phyloP scores from a whole-genome alignment of 2,329 filamentous ascomycete genomes.

The Coniosporium uncinatum region DNA sequence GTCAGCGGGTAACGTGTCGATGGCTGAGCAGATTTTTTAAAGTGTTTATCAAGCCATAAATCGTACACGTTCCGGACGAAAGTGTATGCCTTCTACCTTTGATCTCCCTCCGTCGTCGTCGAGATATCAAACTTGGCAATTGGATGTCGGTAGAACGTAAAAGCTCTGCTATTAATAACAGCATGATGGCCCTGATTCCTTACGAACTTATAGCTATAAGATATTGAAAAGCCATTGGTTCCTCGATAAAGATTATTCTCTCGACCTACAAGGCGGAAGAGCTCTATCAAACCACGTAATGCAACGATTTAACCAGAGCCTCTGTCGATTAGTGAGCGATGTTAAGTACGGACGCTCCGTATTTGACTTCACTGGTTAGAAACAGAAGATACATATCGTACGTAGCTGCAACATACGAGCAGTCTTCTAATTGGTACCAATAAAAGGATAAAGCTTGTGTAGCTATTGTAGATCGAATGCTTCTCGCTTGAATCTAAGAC shows the following conservation, averaged over 20 bases:
- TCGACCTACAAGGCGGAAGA: constrained; percentile 13
- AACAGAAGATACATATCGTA: constrained; percentile 45
- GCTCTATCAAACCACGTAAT: constrained; percentile 11
- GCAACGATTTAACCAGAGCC: constrained; percentile 14
- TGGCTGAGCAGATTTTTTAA: too few species aligned
- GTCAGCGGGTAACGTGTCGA: too few species aligned
- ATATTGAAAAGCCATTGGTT: constrained; percentile 14
- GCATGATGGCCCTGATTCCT: too few species aligned
- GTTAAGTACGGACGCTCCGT: constrained; percentile 23
- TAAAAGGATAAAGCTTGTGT: constrained; percentile 24
- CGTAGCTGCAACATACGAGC: constrained; percentile 39
- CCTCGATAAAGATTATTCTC: constrained; percentile 13
- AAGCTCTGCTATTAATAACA: too few species aligned
- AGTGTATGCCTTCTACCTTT: constrained; percentile 12
- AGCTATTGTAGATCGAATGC: constrained; percentile 38
- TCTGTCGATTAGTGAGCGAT: constrained; percentile 20
- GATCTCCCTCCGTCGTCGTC: constrained; percentile 8
- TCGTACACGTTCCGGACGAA: constrained; percentile 12
- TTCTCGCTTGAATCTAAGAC: constrained; percentile 30
- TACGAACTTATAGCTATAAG: constrained; percentile 12
- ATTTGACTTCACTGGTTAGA: constrained; percentile 42
- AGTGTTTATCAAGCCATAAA: too few species aligned
- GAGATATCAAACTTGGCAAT: constrained; percentile 9
- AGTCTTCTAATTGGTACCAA: constrained; percentile 18
- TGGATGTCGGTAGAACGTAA: constrained; percentile 11